Base-by-base conservation (phyloP, 106 monocot species). In the Agapanthus africanus region DNA sequence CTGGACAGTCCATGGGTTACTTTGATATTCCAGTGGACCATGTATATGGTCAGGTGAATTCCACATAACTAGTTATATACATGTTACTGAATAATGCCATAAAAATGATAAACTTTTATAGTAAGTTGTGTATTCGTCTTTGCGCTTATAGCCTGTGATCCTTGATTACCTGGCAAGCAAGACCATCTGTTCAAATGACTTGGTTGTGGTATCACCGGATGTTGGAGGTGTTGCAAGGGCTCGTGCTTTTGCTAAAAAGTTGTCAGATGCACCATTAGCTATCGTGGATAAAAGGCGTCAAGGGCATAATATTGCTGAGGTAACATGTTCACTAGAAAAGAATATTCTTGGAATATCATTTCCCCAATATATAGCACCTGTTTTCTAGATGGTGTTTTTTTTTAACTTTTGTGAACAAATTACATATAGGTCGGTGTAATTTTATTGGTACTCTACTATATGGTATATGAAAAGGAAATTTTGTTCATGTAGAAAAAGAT, bases 281-380 rank as follows among this genome's bases (percentile, higher is more conserved):
- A 93, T 93, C 74, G 93, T 93, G 4, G 93, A 88, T 79, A 93
- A 93, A 79, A 83, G 93, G 65, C 88, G 88, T 49, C 83, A 93
- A 42, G 83, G 85, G 10, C 93, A 93, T 38, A 93, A 93, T 84
- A 77, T 86, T 77, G 88, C 93, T 36, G 93, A 93, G 88, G 93
- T 86, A 69, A 81, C 16, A 28, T 67, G 5, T n/a, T n/a, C n/a
- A n/a, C n/a, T n/a, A n/a, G n/a, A n/a, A n/a, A n/a, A n/a, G n/a
- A n/a, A n/a, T n/a, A n/a, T n/a, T n/a, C n/a, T n/a, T n/a, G n/a
- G n/a, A n/a, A n/a, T n/a, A n/a, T n/a, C n/a, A n/a, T n/a, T n/a
- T n/a, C n/a, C n/a, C n/a, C n/a, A n/a, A n/a, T n/a, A n/a, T n/a
- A n/a, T n/a, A n/a, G n/a, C n/a, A n/a, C n/a, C n/a, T n/a, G n/a